Conservation (phyloP, 2,329 filamentous ascomycete genomes). For the Scleromitrula shiraiana region DNA sequence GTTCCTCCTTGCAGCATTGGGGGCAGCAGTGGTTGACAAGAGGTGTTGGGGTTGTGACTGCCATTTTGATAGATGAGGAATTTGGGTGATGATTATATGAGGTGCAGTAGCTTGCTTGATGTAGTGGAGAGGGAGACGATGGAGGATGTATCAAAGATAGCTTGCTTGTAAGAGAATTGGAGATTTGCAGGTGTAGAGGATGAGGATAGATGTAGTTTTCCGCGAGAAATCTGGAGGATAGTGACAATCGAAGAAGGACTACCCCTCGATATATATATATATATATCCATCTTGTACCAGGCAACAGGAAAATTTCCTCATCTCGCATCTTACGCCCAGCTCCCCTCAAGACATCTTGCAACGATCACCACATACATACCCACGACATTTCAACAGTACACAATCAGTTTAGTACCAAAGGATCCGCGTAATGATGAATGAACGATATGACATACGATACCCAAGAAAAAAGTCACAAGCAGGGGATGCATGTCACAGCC, state of each 20-base stretch:
- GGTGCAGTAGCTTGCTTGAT: not conserved
- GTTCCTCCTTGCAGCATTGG: conserved; percentile 43
- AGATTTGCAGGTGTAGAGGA: not conserved
- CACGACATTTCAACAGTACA: not conserved
- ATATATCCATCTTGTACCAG: conserved; percentile 2
- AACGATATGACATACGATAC: not conserved
- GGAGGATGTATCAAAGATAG: too few relatives aligned
- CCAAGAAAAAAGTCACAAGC: not conserved
- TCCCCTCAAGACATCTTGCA: not conserved
- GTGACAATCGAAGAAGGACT: too few relatives aligned
- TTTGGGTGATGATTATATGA: not conserved
- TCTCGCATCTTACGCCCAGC: not conserved
- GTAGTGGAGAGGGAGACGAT: too few relatives aligned
- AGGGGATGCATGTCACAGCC: conserved; percentile 3
- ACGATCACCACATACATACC: not conserved
- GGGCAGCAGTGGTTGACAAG: conserved; percentile 44
- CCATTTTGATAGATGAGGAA: conserved; percentile 28
- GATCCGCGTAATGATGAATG: too few relatives aligned
- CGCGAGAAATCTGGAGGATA: not conserved
- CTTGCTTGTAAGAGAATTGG: too few relatives aligned
- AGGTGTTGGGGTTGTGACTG: conserved; percentile 35
- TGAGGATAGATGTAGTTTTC: not conserved
- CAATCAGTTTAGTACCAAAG: not conserved
- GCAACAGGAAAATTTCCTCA: not conserved
- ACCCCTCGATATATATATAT: conserved; percentile 1